These are phyloP conservation scores for Cyberlindnera suaveolens DNA, from an alignment of 805 yeast species.

Conservation along the genomic window DNA sequence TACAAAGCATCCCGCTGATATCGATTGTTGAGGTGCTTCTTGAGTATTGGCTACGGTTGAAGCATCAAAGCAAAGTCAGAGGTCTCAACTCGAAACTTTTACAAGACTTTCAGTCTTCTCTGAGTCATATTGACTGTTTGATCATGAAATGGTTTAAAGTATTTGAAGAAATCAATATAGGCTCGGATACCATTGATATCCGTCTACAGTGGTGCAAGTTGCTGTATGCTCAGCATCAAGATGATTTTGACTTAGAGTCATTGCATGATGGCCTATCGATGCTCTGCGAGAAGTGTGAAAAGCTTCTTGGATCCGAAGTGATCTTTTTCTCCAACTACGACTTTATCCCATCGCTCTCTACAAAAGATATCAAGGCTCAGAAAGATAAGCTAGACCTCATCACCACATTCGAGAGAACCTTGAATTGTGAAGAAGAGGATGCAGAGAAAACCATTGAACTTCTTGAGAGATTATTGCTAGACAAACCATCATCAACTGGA, in stretches of 20 bases:
- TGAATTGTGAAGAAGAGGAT: slow-evolving; percentile 16
- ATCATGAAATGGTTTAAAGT: slow-evolving; percentile 41
- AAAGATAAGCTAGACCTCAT: slow-evolving; percentile 68
- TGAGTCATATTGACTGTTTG: slow-evolving; percentile 36
- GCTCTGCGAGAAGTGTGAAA: slow-evolving; percentile 16
- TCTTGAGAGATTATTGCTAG: slow-evolving; percentile 40
- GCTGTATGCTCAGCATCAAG: slow-evolving; percentile 36
- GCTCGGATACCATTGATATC: slow-evolving; percentile 12
- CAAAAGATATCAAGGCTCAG: slow-evolving; percentile 48
- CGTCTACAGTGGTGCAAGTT: slow-evolving; percentile 46
- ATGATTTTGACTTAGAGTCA: slow-evolving; percentile 28
- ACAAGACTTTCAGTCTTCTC: slow-evolving; percentile 25
- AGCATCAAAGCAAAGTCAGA: slow-evolving; percentile 14
- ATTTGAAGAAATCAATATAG: slow-evolving; percentile 10
- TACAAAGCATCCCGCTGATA: slow-evolving; percentile 6
- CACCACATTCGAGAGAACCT: slow-evolving; percentile 46
- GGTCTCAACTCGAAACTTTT: slow-evolving; percentile 23
- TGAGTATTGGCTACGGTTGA: slow-evolving; percentile 33
- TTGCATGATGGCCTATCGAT: slow-evolving; percentile 23
- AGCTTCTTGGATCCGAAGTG: slow-evolving; percentile 9
- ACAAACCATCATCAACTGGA: slow-evolving; percentile 13
- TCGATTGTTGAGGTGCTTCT: slow-evolving; percentile 41
- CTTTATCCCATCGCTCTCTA: slow-evolving; percentile 50
- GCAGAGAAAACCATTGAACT: slow-evolving; percentile 26
- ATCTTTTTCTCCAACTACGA: slow-evolving; percentile 52